Percentiles rank a stretch among this genome's conserved stretches.
These are phyloP conservation scores for Chloranthus sessilifolius DNA, from an alignment of 164 flowering plant species.

Conservation along the genomic window DNA sequence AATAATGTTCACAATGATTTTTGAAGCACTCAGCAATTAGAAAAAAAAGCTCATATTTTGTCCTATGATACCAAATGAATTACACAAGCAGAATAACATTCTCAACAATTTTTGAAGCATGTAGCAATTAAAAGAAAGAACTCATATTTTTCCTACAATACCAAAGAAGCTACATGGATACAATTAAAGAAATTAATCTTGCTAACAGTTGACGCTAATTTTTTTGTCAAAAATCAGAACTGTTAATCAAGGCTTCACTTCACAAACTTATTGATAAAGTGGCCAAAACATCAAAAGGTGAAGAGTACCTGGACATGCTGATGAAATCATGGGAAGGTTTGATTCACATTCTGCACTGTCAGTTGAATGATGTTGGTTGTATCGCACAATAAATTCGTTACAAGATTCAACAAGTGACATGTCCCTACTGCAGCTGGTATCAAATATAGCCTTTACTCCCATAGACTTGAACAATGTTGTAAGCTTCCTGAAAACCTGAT, in stretches of 20 bases:
- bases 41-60: too few relatives aligned
- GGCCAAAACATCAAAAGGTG: not conserved
- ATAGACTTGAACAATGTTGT: conserved; percentile 80
- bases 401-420: conserved; percentile 76
- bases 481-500: conserved; percentile 79
- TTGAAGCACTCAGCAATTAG: too few relatives aligned
- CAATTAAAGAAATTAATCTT: too few relatives aligned
- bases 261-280: not conserved
- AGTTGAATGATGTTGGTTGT: conserved; percentile 35
- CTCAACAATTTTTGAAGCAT: too few relatives aligned
- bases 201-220: too few relatives aligned
- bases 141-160: too few relatives aligned
- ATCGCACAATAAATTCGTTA: conserved; percentile 72
- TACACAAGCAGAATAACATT: too few relatives aligned
- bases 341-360: conserved; percentile 28
- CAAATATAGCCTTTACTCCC: conserved; percentile 92
- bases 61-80: too few relatives aligned
- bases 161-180: too few relatives aligned
- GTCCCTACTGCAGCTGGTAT: conserved; percentile 92
- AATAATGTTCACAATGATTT: too few relatives aligned
- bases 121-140: too few relatives aligned
- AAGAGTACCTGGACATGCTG: conserved; percentile 89
- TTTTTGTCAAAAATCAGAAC: not conserved
- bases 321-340: conserved; percentile 74
- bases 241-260: not conserved